Evolutionary conservation across 2,329 filamentous ascomycete species (phyloP), one percentile per base, ranked within the genome.

Genomic region (Epichloe gansuensis): DNA sequence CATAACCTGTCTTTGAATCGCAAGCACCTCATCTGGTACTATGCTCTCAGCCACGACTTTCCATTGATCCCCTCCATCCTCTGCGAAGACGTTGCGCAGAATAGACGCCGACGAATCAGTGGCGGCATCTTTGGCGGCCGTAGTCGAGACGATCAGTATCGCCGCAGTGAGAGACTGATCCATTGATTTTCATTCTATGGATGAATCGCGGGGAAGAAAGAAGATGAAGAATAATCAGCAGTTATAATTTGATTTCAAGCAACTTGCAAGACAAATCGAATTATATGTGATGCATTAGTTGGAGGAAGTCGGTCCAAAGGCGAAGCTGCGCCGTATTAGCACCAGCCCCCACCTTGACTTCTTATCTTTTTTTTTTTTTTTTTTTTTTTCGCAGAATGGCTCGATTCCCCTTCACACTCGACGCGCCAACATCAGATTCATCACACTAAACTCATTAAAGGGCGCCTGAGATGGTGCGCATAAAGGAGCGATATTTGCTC

Each of bases 401-500:
- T 5, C 2, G 8, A 6, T 6, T 28, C 6, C 13, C 43, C 25
- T 6, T 28, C 15, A 23, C 11, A n/a, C 13, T 39, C 37, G n/a
- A 39, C 28, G 28, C n/a, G 3, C n/a, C 28, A 31, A 28, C 28
- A 38, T n/a, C 13, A 12, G 3, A 28, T 2, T 12, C 46, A 37
- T 5, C 43, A 41, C 23, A 5, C 21, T n/a, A 42, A 31, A 50
- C 4, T 9, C 13, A 37, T n/a, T 13, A 9, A 9, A n/a, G 6
- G 12, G 12, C 15, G 41, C 46, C 45, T 34, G 57, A 38, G 48
- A 96, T 98, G 93, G 93, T 98, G 55, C 88, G 93, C 65, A 81
- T 97, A 60, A 98, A 98, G 71, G 86, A 95, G 69, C 85, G 93
- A 62, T 98, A 98, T 68, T 80, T 98, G 17, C 82, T 97, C n/a